Conservation (phyloP, 306 rosid species). For the Lathyrus oleraceus region DNA sequence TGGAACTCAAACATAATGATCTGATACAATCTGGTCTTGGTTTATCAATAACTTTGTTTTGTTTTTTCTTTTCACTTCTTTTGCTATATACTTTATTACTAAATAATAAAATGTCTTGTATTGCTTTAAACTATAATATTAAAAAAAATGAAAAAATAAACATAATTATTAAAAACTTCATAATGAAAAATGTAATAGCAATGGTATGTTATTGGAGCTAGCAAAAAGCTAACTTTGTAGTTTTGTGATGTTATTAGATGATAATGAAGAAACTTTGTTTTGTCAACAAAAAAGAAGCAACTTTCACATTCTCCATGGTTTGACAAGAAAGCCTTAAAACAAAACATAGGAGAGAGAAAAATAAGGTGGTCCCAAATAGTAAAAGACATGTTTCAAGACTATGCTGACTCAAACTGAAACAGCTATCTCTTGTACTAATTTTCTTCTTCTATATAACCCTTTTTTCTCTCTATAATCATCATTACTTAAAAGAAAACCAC, state of each 20-base stretch:
- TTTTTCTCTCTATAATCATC: slow-evolving; percentile 26
- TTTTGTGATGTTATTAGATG: slow-evolving; percentile 20
- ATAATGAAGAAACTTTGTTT: neutral
- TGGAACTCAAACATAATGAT: neutral
- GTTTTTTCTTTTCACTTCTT: too few relatives aligned
- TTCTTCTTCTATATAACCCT: slow-evolving; percentile 31
- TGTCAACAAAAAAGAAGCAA: slow-evolving; percentile 19
- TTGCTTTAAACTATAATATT: too few relatives aligned
- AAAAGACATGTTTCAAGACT: slow-evolving; percentile 24
- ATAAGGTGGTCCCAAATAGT: slow-evolving; percentile 37
- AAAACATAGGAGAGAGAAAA: slow-evolving; percentile 26
- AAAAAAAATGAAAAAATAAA: too few relatives aligned
- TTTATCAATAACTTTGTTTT: too few relatives aligned
- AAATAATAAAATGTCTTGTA: too few relatives aligned
- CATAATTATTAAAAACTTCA: too few relatives aligned
- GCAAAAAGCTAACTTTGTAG: slow-evolving; percentile 15
- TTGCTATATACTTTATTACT: too few relatives aligned
- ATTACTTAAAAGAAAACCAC: slow-evolving; percentile 34
- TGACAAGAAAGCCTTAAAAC: slow-evolving; percentile 35
- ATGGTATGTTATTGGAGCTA: neutral
- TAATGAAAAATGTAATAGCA: neutral
- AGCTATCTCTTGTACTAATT: slow-evolving; percentile 15
- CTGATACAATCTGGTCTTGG: neutral
- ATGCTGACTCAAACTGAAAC: slow-evolving; percentile 44
- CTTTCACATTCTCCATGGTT: slow-evolving; percentile 40